Conservation (phyloP, 2,329 filamentous ascomycete species). For the Phyllosticta paracitricarpa region DNA sequence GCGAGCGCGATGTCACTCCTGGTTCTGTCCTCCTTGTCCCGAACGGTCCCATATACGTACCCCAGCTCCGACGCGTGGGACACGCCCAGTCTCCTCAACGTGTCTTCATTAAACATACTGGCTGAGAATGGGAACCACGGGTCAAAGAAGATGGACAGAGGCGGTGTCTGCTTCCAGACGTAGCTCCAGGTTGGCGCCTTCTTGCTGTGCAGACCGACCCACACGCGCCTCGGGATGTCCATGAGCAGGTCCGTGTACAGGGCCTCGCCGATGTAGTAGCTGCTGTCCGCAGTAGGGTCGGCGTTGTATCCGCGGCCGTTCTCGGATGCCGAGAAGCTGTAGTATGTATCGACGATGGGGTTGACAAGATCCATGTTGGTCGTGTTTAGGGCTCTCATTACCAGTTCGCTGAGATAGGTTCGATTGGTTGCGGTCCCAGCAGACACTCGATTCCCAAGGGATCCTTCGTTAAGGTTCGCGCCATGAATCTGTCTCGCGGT, state of each 20-base stretch:
- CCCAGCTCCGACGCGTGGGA: conserved; percentile 4
- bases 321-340: not conserved
- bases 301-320: conserved; percentile 6
- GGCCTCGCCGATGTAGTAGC: conserved; percentile 7
- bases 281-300: not conserved
- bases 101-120: not conserved
- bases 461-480: not conserved
- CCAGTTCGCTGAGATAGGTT: not conserved
- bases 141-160: not conserved
- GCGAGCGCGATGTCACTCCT: not conserved
- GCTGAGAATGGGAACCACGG: not conserved
- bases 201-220: not conserved
- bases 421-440: not conserved
- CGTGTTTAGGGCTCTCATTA: not conserved
- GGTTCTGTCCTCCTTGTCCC: not conserved
- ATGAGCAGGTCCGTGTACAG: not conserved
- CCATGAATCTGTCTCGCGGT: not conserved
- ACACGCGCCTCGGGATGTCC: not conserved
- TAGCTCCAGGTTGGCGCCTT: conserved; percentile 3
- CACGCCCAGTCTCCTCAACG: not conserved
- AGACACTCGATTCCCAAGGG: not conserved
- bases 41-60: not conserved
- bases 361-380: not conserved
- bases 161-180: not conserved
- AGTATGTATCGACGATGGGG: conserved; percentile 3